Evolutionary conservation across 2,329 filamentous ascomycete species (phyloP).

Genomic region (Sporothrix phasma): DNA sequence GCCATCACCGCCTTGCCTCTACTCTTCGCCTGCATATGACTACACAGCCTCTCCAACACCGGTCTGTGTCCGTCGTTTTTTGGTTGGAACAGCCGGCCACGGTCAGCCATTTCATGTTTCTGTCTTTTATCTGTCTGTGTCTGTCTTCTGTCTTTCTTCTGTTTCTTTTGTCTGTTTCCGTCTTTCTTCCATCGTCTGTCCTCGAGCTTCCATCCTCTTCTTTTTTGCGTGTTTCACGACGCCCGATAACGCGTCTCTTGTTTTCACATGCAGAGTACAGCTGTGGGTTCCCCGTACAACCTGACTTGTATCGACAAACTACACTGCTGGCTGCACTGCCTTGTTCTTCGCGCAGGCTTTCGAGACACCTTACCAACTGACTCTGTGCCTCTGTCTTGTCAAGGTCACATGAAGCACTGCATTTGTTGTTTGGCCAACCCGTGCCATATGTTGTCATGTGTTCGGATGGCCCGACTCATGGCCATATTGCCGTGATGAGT

Average conservation of each 20-base stretch:
- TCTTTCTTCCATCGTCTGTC: not conserved
- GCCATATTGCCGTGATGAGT: too few relatives aligned
- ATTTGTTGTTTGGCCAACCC: too few relatives aligned
- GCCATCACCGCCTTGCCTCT: not conserved
- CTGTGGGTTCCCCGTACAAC: too few relatives aligned
- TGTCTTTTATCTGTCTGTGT: not conserved
- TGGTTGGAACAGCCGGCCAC: not conserved
- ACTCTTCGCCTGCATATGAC: not conserved
- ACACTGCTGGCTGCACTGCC: not conserved
- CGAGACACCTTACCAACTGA: too few relatives aligned
- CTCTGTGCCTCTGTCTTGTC: too few relatives aligned
- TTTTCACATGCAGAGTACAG: not conserved
- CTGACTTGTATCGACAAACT: too few relatives aligned
- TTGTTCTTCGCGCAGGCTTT: not conserved
- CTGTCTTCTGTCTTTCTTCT: not conserved
- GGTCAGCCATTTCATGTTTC: not conserved
- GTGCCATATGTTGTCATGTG: too few relatives aligned
- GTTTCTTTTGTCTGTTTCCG: not conserved
- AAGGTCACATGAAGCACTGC: too few relatives aligned
- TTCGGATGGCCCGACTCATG: too few relatives aligned
- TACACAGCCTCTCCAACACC: not conserved
- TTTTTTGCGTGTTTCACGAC: not conserved
- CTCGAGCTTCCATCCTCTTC: not conserved
- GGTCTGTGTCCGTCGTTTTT: not conserved
- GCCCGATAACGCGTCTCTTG: not conserved